A percentile compares a stretch with the other conserved stretches of the same genome.
These are phyloP conservation scores for Ascochyta fabae DNA, from an alignment of 2,329 filamentous ascomycete species.

Conservation along the genomic window DNA sequence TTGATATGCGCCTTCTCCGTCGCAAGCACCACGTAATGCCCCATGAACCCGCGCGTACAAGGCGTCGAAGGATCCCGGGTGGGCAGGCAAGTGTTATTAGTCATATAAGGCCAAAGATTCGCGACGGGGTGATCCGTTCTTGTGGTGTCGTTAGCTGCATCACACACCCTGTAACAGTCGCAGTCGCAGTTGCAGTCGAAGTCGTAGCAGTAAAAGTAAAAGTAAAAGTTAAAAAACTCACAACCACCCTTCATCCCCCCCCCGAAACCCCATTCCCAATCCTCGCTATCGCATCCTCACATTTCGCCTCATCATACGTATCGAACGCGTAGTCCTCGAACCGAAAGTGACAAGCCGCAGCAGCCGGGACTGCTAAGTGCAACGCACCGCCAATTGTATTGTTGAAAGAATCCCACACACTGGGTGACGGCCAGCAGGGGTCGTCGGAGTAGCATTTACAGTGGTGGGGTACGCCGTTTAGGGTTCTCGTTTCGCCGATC, in stretches of 20 bases:
- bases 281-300: slow-evolving; percentile 34
- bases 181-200: no score
- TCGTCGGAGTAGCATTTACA: slow-evolving; percentile 48
- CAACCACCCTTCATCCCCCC: slow-evolving; percentile 37
- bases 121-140: slow-evolving; percentile 44
- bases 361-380: slow-evolving; percentile 38
- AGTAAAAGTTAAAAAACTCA: slow-evolving; percentile 19
- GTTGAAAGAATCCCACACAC: slow-evolving; percentile 39
- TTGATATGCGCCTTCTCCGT: slow-evolving; percentile 43
- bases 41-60: slow-evolving; percentile 44
- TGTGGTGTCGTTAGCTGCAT: no score
- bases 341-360: slow-evolving; percentile 36
- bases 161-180: no score
- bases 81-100: slow-evolving; percentile 44
- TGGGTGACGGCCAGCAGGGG: slow-evolving; percentile 39
- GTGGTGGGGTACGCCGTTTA: slow-evolving; percentile 33
- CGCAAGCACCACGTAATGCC: slow-evolving; percentile 43
- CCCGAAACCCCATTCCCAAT: slow-evolving; percentile 20
- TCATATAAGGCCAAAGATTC: slow-evolving; percentile 42
- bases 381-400: slow-evolving; percentile 38
- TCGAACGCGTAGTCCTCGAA: slow-evolving; percentile 26
- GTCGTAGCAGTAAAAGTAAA: no score
- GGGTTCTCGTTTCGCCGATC: slow-evolving; percentile 40
- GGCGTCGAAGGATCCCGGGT: slow-evolving; percentile 31
- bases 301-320: slow-evolving; percentile 35